Evolutionary conservation across 2,329 filamentous ascomycete species (phyloP).

Genomic region (Chrysosporium keratinophilum): DNA sequence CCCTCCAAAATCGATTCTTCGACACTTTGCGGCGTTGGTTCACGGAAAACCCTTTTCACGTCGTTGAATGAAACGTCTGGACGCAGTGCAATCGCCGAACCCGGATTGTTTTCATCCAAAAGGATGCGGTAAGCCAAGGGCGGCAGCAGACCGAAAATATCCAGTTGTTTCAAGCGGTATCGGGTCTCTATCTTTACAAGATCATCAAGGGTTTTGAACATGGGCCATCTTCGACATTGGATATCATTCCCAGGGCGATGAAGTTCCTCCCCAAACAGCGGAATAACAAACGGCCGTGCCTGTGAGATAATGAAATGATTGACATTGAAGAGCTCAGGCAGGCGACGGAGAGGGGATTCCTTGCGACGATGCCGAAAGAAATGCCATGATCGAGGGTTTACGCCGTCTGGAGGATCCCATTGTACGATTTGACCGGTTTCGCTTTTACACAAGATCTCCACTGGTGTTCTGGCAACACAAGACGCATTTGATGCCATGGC

Average conservation of each 20-base stretch:
- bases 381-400: conserved; percentile 59
- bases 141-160: conserved; percentile 64
- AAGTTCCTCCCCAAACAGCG: conserved; percentile 71
- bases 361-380: conserved; percentile 55
- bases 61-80: conserved; percentile 65
- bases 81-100: conserved; percentile 67
- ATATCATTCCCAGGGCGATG: conserved; percentile 51
- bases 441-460: conserved; percentile 68
- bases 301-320: conserved; percentile 95
- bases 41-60: conserved; percentile 66
- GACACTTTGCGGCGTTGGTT: conserved; percentile 60
- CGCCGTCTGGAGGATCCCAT: conserved; percentile 30
- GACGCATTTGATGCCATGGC: conserved; percentile 35
- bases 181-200: conserved; percentile 67
- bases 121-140: conserved; percentile 61
- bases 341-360: conserved; percentile 57
- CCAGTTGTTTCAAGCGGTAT: conserved; percentile 70
- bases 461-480: conserved; percentile 54
- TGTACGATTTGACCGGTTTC: conserved; percentile 60
- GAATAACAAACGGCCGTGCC: conserved; percentile 78
- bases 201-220: conserved; percentile 49
- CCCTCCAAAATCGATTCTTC: conserved; percentile 79
- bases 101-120: conserved; percentile 72
- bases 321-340: conserved; percentile 78
- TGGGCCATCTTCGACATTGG: conserved; percentile 47